Percentiles rank a stretch among this genome's conserved stretches.
phyloP scores from a whole-genome alignment of 805 yeast species.

The Barnettozyma vustinii region DNA sequence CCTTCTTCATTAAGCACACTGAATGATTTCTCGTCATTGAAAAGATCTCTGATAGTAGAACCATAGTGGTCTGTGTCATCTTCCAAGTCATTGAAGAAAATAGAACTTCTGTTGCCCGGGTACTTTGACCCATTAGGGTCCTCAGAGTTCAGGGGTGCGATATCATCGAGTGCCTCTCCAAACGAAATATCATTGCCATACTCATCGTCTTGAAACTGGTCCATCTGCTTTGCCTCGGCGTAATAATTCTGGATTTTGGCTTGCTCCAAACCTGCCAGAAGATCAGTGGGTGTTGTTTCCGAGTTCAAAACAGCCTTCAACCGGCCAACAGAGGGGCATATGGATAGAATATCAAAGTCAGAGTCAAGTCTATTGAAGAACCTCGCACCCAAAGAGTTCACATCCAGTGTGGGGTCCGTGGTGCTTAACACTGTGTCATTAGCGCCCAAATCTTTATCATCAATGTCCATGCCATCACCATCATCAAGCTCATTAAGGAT shows the following conservation, averaged over 20 bases:
- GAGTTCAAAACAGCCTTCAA: conserved; percentile 19
- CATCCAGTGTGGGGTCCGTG: conserved; percentile 1
- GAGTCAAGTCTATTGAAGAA: conserved; percentile 6
- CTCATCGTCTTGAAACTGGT: conserved; percentile 10
- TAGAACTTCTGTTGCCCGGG: conserved; percentile 24
- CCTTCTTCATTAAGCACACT: conserved; percentile 13
- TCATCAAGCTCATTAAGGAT: conserved; percentile 6
- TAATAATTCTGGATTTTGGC: conserved; percentile 7
- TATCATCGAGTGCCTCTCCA: conserved; percentile 9
- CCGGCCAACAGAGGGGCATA: conserved; percentile 18
- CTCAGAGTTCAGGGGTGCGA: background rate
- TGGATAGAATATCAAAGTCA: background rate
- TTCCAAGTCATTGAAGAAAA: conserved; percentile 22
- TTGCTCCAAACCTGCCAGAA: conserved; percentile 11
- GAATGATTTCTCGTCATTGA: conserved; percentile 19
- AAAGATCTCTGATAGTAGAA: conserved; percentile 22
- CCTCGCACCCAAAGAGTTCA: conserved; percentile 12
- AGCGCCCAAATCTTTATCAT: conserved; percentile 5
- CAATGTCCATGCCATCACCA: conserved; percentile 20
- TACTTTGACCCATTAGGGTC: conserved; percentile 16
- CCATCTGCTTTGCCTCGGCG: conserved; percentile 1
- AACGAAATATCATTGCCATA: conserved; percentile 13
- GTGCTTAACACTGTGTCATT: background rate
- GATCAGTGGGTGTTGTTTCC: conserved; percentile 12
- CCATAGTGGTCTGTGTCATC: conserved; percentile 23